phyloP scores from a whole-genome alignment of 352 stramenopile species.

The Peronospora farinosa region DNA sequence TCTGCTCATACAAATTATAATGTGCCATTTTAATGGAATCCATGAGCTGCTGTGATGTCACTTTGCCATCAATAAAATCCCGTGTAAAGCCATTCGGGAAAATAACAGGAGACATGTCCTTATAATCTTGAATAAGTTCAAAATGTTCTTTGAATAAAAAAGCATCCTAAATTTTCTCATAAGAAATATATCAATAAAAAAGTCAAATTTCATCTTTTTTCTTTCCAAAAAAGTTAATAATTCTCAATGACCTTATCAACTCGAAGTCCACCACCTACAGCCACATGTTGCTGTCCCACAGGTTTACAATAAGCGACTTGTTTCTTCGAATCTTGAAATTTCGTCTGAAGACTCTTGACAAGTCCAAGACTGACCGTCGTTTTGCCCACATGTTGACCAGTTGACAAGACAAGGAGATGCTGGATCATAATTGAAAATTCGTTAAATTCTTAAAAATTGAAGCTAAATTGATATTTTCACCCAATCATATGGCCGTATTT shows the following conservation, averaged over 20 bases:
- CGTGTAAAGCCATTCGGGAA: slow-evolving; percentile 95
- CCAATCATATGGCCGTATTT: slow-evolving; percentile 7
- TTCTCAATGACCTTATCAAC: slow-evolving; percentile 90
- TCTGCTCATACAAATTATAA: slow-evolving; percentile 68
- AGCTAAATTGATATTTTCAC: too few species aligned
- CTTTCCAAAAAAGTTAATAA: too few species aligned
- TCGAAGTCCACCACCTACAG: slow-evolving; percentile 70
- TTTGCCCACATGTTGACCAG: slow-evolving; percentile 96
- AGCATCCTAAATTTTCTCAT: slow-evolving; percentile 59
- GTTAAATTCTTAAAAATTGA: too few species aligned
- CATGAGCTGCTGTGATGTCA: slow-evolving; percentile 77
- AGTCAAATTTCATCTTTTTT: too few species aligned
- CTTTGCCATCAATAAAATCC: slow-evolving; percentile 94
- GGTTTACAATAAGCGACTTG: slow-evolving; percentile 92
- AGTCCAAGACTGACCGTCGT: slow-evolving; percentile 93
- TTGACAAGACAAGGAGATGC: slow-evolving; percentile 84
- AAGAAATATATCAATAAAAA: background rate
- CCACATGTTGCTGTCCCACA: slow-evolving; percentile 91
- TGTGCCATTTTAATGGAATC: slow-evolving; percentile 78
- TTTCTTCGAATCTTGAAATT: slow-evolving; percentile 64
- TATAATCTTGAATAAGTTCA: slow-evolving; percentile 92
- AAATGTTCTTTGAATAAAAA: slow-evolving; percentile 96
- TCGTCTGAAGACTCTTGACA: slow-evolving; percentile 89
- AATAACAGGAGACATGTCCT: slow-evolving; percentile 96
- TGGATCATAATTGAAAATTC: slow-evolving; percentile 59